These are phyloP conservation scores for Geranium brycei DNA, from an alignment of 345 rosid species.

Conservation along the genomic window DNA sequence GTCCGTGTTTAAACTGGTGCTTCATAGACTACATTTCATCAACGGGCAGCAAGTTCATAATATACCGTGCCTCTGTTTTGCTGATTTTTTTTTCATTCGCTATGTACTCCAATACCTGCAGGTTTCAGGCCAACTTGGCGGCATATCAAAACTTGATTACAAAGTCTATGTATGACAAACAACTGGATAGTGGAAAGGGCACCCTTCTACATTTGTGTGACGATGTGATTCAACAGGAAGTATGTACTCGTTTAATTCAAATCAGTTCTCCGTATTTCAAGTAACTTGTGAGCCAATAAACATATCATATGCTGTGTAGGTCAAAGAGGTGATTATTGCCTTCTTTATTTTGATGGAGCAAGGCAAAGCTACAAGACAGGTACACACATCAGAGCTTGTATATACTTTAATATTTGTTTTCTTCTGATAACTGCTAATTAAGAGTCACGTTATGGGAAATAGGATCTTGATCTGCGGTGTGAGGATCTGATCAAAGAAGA, in stretches of 20 bases:
- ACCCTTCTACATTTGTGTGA: constrained; percentile 81
- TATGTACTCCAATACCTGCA: constrained; percentile 8
- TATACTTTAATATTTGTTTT: neutral
- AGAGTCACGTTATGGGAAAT: constrained; percentile 3
- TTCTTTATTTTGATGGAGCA: constrained; percentile 56
- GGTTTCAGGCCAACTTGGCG: constrained; percentile 64
- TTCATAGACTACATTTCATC: too few species aligned
- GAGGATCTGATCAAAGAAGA: constrained; percentile 44
- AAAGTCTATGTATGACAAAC: constrained; percentile 59
- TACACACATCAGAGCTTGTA: neutral
- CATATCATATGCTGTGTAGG: constrained; percentile 28
- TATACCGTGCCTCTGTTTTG: too few species aligned
- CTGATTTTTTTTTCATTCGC: constrained; percentile 1
- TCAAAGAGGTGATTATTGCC: constrained; percentile 68
- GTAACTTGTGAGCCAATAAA: neutral
- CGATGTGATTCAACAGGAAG: constrained; percentile 61
- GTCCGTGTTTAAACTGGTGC: too few species aligned
- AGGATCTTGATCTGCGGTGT: constrained; percentile 49
- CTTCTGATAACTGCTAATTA: neutral
- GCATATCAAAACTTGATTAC: constrained; percentile 69
- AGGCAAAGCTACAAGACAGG: constrained; percentile 37
- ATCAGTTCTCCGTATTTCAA: neutral
- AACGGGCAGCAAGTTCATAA: too few species aligned
- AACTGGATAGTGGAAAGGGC: constrained; percentile 74
- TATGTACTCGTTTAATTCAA: constrained; percentile 1